A percentile compares a stretch with the other conserved stretches of the same genome.
Evolutionary conservation across 768 basidiomycete genomes (phyloP).

Genomic region (Cystobasidium tubakii): DNA sequence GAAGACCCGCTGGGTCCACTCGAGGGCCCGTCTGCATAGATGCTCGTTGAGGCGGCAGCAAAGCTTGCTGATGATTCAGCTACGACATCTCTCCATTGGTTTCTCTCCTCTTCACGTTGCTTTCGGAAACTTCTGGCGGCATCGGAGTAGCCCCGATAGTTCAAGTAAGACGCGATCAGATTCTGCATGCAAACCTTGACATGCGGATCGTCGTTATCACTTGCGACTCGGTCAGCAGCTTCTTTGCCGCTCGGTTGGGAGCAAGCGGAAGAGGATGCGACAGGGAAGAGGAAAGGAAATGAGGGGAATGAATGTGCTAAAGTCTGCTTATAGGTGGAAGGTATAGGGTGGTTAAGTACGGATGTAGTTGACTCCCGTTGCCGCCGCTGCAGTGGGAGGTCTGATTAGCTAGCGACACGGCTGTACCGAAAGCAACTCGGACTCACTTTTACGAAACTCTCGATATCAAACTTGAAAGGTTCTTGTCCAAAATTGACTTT

Average conservation of each 20-base stretch:
- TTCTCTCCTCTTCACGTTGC: conserved; percentile 2
- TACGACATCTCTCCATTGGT: conserved; percentile 3
- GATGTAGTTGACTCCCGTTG: not conserved
- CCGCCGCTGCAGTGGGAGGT: not conserved
- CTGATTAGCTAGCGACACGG: too few relatives aligned
- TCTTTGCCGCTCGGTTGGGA: not conserved
- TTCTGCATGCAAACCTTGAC: not conserved
- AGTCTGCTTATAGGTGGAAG: not conserved
- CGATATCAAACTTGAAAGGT: conserved; percentile 83
- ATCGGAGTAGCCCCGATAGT: conserved; percentile 22
- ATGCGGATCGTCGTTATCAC: conserved; percentile 1
- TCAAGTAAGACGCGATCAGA: conserved; percentile 14
- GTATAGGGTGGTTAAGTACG: not conserved
- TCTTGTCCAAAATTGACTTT: conserved; percentile 82
- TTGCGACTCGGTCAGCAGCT: not conserved
- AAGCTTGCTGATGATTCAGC: not conserved
- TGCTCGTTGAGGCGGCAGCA: not conserved
- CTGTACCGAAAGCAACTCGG: not conserved
- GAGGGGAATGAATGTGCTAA: not conserved
- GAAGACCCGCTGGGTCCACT: not conserved
- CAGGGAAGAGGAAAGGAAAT: not conserved
- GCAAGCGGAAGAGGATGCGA: not conserved
- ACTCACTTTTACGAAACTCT: conserved; percentile 57
- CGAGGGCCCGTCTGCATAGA: not conserved
- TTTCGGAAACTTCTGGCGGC: conserved; percentile 16